These are phyloP conservation scores for Lachnellula cervina DNA, from an alignment of 2,329 filamentous ascomycete genomes.

Conservation along the genomic window DNA sequence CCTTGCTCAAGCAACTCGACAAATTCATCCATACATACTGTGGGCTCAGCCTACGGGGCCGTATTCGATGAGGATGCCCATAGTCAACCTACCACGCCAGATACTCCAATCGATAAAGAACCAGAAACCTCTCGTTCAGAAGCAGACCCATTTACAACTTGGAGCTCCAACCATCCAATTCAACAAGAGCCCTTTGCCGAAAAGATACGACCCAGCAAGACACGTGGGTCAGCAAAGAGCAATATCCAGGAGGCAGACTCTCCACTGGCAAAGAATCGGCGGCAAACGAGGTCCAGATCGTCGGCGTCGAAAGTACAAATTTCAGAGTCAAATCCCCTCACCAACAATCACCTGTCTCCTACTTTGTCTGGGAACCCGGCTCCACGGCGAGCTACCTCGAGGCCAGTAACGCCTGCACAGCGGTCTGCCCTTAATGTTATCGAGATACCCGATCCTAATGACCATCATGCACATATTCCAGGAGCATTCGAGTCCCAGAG, in stretches of 20 bases:
- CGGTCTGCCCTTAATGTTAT: no score
- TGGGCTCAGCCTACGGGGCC: background rate
- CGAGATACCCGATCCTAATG: background rate
- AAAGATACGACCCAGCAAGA: background rate
- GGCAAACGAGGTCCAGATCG: background rate
- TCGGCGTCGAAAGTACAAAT: background rate
- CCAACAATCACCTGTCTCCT: no score
- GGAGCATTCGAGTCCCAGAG: background rate
- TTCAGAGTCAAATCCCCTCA: background rate
- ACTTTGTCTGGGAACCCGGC: no score
- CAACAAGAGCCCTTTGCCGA: background rate
- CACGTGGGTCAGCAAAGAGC: background rate
- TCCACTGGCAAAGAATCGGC: background rate
- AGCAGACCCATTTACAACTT: background rate
- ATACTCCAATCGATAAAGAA: background rate
- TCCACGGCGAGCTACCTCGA: no score
- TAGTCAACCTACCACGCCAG: background rate
- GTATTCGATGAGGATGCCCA: background rate
- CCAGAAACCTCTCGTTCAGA: background rate
- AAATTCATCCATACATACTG: background rate
- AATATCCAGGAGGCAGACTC: background rate
- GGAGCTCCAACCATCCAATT: background rate
- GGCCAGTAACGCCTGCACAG: no score
- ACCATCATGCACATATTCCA: background rate
- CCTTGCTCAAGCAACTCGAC: background rate